A percentile compares a stretch with the other conserved stretches of the same genome.
These are phyloP conservation scores for Agastache rugosa DNA, from an alignment of 257 asterid genomes.

Conservation along the genomic window DNA sequence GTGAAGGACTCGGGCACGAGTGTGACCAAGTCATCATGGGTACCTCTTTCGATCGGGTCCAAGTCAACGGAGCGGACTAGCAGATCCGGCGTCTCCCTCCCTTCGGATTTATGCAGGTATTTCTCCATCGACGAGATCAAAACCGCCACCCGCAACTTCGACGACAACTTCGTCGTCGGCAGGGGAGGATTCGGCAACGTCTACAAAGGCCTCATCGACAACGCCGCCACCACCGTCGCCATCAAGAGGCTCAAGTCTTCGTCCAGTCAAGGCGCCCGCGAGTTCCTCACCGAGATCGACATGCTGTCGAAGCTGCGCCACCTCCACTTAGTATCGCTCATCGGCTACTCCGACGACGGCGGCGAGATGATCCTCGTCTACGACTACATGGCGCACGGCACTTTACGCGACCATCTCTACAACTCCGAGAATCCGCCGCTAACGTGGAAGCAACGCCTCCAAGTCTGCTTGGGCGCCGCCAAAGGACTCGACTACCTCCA, in stretches of 20 bases:
- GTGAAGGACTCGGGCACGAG: constrained; percentile 38
- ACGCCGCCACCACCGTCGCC: constrained; percentile 47
- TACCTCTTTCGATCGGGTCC: neutral
- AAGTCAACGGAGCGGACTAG: neutral
- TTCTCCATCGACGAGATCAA: constrained; percentile 57
- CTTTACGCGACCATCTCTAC: constrained; percentile 60
- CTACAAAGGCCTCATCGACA: constrained; percentile 54
- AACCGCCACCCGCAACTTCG: constrained; percentile 52
- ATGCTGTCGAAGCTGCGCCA: constrained; percentile 67
- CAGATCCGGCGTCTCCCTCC: constrained; percentile 42
- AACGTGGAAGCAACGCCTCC: constrained; percentile 62
- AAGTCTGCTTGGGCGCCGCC: constrained; percentile 68
- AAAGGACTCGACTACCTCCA: constrained; percentile 70
- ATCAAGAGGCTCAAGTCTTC: constrained; percentile 55
- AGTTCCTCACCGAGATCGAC: constrained; percentile 68
- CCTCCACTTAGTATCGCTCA: constrained; percentile 64
- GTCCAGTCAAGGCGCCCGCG: constrained; percentile 61
- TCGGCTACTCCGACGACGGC: constrained; percentile 65
- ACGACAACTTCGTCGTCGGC: constrained; percentile 49
- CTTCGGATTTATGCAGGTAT: constrained; percentile 45
- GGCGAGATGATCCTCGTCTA: constrained; percentile 76
- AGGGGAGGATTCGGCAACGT: constrained; percentile 70
- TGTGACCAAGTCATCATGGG: neutral
- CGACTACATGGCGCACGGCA: constrained; percentile 70
- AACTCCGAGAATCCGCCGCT: constrained; percentile 46